These are phyloP conservation scores for Colletotrichum phormii DNA, from an alignment of 2,329 filamentous ascomycete genomes.

Conservation along the genomic window DNA sequence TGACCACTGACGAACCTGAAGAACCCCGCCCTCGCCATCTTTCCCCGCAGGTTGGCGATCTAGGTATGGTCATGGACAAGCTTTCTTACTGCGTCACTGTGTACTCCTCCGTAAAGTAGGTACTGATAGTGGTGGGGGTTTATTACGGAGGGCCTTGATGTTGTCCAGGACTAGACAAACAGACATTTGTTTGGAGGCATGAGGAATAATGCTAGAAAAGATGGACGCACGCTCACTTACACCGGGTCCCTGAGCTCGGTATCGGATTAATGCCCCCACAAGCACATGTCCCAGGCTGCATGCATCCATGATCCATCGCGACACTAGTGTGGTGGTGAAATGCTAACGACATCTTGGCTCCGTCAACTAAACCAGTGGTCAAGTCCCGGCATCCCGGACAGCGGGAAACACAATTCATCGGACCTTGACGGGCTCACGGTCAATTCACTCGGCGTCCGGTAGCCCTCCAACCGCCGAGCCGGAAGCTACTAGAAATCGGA, in stretches of 20 bases:
- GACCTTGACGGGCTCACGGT: neutral
- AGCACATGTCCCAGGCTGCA: neutral
- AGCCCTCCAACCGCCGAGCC: slow-evolving; percentile 16
- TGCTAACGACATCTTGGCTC: neutral
- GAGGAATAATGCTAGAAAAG: no score
- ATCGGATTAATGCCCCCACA: neutral
- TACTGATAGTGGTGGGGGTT: no score
- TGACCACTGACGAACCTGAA: neutral
- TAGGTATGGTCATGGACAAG: neutral
- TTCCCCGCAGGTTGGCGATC: neutral
- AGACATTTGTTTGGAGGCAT: no score
- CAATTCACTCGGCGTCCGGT: neutral
- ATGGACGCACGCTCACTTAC: no score
- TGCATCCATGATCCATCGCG: neutral
- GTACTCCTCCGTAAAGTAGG: no score
- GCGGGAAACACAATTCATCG: neutral
- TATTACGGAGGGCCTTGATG: no score
- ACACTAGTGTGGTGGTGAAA: neutral
- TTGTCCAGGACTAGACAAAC: no score
- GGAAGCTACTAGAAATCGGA: neutral
- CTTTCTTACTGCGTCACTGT: neutral
- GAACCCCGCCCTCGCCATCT: neutral
- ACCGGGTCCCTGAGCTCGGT: neutral
- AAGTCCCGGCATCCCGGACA: neutral
- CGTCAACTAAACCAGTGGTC: neutral